Conservation (phyloP, 345 rosid genomes). For the Erodium maritimum region DNA sequence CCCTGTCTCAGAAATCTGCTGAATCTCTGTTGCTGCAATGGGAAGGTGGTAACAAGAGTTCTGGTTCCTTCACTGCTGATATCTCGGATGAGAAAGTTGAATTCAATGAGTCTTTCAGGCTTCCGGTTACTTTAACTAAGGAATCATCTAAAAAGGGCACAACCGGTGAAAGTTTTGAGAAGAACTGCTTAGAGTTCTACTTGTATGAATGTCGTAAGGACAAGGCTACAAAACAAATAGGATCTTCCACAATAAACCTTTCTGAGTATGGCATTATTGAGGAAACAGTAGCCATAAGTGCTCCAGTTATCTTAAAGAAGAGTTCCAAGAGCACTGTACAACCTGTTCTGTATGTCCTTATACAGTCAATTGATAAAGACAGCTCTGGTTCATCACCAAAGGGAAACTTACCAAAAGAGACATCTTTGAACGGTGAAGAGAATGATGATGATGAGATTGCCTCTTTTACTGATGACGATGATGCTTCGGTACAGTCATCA, state of each 20-base stretch:
- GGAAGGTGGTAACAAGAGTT: conserved; percentile 55
- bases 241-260: conserved; percentile 65
- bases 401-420: conserved; percentile 26
- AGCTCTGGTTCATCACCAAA: conserved; percentile 20
- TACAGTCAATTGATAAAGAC: conserved; percentile 50
- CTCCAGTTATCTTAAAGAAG: conserved; percentile 53
- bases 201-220: conserved; percentile 57
- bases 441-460: conserved; percentile 56
- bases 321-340: conserved; percentile 38
- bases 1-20: conserved; percentile 29
- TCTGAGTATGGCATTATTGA: conserved; percentile 59
- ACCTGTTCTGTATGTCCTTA: conserved; percentile 44
- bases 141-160: conserved; percentile 42
- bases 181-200: conserved; percentile 55
- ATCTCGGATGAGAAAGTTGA: conserved; percentile 51
- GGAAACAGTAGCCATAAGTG: conserved; percentile 30
- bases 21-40: conserved; percentile 64
- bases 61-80: conserved; percentile 48
- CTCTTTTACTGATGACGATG: conserved; percentile 73
- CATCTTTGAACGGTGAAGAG: conserved; percentile 18
- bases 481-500: conserved; percentile 46
- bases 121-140: conserved; percentile 32
- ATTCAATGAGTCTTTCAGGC: conserved; percentile 51
- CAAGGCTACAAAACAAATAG: conserved; percentile 51
- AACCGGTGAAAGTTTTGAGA: conserved; percentile 37